Evolutionary conservation across 306 rosid species (phyloP).

Genomic region (Vigna mungo): DNA sequence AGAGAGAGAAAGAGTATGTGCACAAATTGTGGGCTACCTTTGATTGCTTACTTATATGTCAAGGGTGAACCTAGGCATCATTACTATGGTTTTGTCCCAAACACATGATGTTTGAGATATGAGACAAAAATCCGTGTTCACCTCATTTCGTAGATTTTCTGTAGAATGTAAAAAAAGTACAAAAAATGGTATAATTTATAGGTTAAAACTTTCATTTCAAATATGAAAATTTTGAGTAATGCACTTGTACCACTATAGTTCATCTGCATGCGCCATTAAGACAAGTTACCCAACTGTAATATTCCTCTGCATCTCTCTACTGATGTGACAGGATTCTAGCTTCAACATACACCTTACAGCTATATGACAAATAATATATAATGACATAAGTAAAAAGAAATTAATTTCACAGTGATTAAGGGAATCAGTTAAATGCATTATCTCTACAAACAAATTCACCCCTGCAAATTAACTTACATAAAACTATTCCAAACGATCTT

Average conservation of each 20-base stretch:
- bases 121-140: not conserved
- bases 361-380: not conserved
- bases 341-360: not conserved
- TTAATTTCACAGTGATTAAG: no score
- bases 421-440: no score
- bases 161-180: not conserved
- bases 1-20: conserved; percentile 8
- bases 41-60: conserved; percentile 46
- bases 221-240: not conserved
- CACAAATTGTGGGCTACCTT: conserved; percentile 37
- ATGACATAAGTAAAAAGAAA: no score
- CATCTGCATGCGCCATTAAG: not conserved
- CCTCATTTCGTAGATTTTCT: conserved; percentile 18
- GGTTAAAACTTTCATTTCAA: not conserved
- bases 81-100: conserved; percentile 11
- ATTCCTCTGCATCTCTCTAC: not conserved
- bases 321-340: not conserved
- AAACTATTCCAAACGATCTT: no score
- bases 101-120: not conserved
- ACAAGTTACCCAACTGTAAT: not conserved
- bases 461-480: no score
- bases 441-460: no score
- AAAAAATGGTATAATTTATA: not conserved
- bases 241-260: not conserved
- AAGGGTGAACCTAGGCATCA: conserved; percentile 42